phyloP scores from a whole-genome alignment of 2,329 filamentous ascomycete species.

The Cercospora sesami region DNA sequence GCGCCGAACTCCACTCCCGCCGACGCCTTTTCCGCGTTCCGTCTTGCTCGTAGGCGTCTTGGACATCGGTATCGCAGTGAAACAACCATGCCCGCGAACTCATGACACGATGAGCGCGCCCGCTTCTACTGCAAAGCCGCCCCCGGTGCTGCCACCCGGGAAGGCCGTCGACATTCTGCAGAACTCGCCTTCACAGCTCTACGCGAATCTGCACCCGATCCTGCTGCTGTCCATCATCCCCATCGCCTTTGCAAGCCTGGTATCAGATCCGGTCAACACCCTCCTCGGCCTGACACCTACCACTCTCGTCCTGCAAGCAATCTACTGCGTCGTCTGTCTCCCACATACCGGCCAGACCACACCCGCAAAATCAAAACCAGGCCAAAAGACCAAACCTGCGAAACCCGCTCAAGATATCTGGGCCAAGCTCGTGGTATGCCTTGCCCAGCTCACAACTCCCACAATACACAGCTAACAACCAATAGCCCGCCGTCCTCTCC shows the following conservation, averaged over 20 bases:
- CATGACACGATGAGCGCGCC: conserved; percentile 2
- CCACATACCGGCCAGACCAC: conserved; percentile 50
- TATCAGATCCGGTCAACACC: conserved; percentile 67
- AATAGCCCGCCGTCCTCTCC: conserved; percentile 68
- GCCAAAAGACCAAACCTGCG: conserved; percentile 48
- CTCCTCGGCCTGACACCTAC: conserved; percentile 63
- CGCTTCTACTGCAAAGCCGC: not conserved
- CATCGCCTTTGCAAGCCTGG: conserved; percentile 64
- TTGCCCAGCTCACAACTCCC: not conserved
- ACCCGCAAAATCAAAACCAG: conserved; percentile 46
- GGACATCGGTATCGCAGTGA: not conserved
- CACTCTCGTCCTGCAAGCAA: conserved; percentile 63
- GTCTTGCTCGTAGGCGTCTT: not conserved
- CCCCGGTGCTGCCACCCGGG: conserved; percentile 7
- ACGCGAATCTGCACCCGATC: conserved; percentile 67
- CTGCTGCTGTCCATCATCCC: conserved; percentile 66
- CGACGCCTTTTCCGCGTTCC: not conserved
- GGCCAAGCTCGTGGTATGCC: conserved; percentile 46
- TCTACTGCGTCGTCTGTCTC: conserved; percentile 60
- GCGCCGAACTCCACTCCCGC: not conserved
- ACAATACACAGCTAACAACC: not conserved
- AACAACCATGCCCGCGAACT: not conserved
- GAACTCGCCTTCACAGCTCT: conserved; percentile 37
- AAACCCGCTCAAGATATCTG: conserved; percentile 54
- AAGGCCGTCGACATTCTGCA: conserved; percentile 38